phyloP scores from a whole-genome alignment of 1,139 yeast genomes.

The Entelexis paramagnoliae region DNA sequence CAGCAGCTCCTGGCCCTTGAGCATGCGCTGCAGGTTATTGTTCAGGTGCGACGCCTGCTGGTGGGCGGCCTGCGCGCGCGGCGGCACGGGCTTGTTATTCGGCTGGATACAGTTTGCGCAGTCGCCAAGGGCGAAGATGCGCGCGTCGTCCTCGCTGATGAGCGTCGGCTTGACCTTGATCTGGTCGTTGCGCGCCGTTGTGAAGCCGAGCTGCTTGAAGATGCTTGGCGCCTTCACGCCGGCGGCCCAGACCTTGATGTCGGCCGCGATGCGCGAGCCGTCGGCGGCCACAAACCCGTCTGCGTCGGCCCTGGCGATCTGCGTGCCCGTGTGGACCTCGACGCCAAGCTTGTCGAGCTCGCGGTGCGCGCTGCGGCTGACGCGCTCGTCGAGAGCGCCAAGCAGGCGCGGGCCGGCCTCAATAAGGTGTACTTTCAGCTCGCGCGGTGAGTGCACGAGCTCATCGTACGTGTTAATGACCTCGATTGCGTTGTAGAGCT shows the following conservation, averaged over 20 bases:
- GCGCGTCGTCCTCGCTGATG: constrained; percentile 1
- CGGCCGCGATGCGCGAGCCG: constrained; percentile 2
- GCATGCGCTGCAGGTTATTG: background rate
- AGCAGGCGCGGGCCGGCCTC: constrained; percentile 4
- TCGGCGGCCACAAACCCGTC: background rate
- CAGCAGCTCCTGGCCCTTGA: background rate
- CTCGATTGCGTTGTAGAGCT: constrained; percentile 6
- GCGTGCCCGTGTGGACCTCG: constrained; percentile 2
- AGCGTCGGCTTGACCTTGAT: constrained; percentile 4
- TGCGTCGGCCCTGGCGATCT: background rate
- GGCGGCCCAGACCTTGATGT: constrained; percentile 4
- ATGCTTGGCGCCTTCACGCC: constrained; percentile 7
- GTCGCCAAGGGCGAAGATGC: constrained; percentile 5
- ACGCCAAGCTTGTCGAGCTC: constrained; percentile 6
- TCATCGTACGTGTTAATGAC: constrained; percentile 5
- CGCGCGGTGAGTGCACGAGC: background rate
- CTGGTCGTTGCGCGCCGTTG: background rate
- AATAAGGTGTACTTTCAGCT: constrained; percentile 4
- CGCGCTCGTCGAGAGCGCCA: constrained; percentile 1
- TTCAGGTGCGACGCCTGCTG: constrained; percentile 1
- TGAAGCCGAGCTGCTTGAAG: constrained; percentile 2
- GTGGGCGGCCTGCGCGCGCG: constrained; percentile 8
- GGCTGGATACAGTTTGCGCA: constrained; percentile 5
- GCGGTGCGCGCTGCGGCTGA: constrained; percentile 1
- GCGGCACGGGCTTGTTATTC: constrained; percentile 1